Evolutionary conservation across 345 rosid species (phyloP), one percentile per base, ranked within the genome.

Genomic region (Anastatica hierochuntica): DNA sequence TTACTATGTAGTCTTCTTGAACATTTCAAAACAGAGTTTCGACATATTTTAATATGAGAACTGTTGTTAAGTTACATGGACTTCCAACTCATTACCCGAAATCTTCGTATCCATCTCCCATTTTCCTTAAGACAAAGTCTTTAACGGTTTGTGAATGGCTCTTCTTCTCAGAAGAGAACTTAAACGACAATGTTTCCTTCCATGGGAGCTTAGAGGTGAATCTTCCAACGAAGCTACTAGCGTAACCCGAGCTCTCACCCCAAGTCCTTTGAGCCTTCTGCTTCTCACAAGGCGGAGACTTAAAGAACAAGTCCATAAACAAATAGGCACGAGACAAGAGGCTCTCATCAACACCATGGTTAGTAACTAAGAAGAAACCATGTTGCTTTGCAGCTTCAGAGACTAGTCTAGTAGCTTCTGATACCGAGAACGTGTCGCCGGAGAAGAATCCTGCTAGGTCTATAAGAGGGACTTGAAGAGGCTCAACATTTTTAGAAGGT

Each of bases 171-270:
- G 68, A 79, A 1, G 68, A 73, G 46, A 71, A 80, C 20, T 65
- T 45, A 72, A 90, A 82, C 29, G 98, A 80, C 8, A 90, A 69
- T 0, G 98, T 90, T 66, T 90, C 98, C 45, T 90, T 90, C 98
- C 96, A 90, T 0, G 98, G 98, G 54, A 90, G 83, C 62, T 80
- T 90, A 10, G 82, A 73, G 14, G 80, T 66, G 59, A 79, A 90
- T 58, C 98, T 79, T 8, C 92, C 87, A 12, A 84, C 79, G 58
- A 84, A 90, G 65, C 96, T 90, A 59, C 89, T 87, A 9, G 95
- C 83, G 17, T 87, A 90, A 19, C 98, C 98, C 8, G 79, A 77
- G 54, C 43, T 48, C 18, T 87, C 84, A 1, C 96, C 98, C 14
- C 61, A 6, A 54, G 66, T 75, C 49, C 96, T 77, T 55, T 77